Conservation (phyloP, 2,329 filamentous ascomycete genomes). For the Penicillium sp. region DNA sequence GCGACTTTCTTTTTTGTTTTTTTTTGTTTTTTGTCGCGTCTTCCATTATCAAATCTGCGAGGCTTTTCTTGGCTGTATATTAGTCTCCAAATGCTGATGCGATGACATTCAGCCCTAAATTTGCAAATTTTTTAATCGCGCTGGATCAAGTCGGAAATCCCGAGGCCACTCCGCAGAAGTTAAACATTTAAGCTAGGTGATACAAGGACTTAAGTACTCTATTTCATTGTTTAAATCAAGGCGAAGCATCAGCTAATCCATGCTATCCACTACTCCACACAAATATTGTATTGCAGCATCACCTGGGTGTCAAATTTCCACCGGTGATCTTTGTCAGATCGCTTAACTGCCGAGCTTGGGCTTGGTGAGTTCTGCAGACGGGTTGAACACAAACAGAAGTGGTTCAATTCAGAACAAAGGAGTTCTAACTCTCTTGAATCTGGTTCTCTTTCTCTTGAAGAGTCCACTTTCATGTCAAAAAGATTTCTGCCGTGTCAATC, state of each 20-base stretch:
- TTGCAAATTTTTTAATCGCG: no score
- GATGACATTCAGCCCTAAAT: no score
- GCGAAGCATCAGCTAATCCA: neutral
- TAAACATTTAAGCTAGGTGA: no score
- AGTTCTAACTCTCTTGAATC: neutral
- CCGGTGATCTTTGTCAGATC: neutral
- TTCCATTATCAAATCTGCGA: no score
- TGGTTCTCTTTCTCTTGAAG: neutral
- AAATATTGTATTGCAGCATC: neutral
- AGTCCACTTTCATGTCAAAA: neutral
- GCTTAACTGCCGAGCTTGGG: neutral
- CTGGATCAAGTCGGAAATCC: no score
- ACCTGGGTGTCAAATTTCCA: no score
- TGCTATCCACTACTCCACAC: neutral
- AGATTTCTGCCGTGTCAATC: slow-evolving; percentile 5
- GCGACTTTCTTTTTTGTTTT: no score
- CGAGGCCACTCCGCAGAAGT: no score
- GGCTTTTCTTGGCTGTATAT: no score
- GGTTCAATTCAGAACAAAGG: neutral
- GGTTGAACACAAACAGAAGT: neutral
- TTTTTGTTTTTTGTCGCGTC: no score
- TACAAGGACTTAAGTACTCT: no score
- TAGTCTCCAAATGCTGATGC: no score
- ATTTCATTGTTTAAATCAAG: neutral
- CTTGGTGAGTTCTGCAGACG: neutral